Evolutionary conservation across 148 eudicot species (phyloP), one percentile per base, ranked within the genome.

Genomic region (Suaeda aralocaspica): DNA sequence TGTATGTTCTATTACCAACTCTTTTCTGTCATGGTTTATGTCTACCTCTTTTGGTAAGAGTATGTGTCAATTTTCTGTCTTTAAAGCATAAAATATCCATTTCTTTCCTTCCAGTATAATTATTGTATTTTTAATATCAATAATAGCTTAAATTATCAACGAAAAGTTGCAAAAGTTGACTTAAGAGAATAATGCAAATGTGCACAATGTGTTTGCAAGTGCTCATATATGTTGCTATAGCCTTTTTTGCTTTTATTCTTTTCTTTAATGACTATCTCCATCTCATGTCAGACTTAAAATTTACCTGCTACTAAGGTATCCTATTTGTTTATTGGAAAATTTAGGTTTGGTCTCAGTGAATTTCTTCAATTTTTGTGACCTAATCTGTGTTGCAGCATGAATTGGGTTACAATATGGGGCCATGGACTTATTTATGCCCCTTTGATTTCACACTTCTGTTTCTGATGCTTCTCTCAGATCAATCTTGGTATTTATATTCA

Each of bases 401-500:
- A 64, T 18, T 53, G 31, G 19, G 68, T 45, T 29, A 66, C 44
- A 55, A 44, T 61, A 14, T 39, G 8, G 8, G 29, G 64, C 34
- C 13, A 57, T 25, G 42, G 29, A 30, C 53, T 4, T 44, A 64
- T 60, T 39, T 51, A 19, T 50, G 39, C 24, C 46, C 28, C 33
- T 25, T 42, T 28, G 14, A 22, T 19, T 26, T 41, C 18, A 53
- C 31, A 24, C 49, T n/a, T 18, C 34, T 59, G 29, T 69, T 68
- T 62, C 44, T 70, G 31, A 63, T 76, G 50, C 42, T 73, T 61
- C 41, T 84, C 60, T 78, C 89, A 94, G 99, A 74, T 91, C 39
- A 94, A 89, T 77, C 96, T 86, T 72, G 99, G 96, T 69, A 84
- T 89, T 9, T 91, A 89, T 79, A 67, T 94, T 78, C 87, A 84